Evolutionary conservation across 2,329 filamentous ascomycete genomes (phyloP), one percentile per base, ranked within the genome.

Genomic region (Fusarium torreyae): DNA sequence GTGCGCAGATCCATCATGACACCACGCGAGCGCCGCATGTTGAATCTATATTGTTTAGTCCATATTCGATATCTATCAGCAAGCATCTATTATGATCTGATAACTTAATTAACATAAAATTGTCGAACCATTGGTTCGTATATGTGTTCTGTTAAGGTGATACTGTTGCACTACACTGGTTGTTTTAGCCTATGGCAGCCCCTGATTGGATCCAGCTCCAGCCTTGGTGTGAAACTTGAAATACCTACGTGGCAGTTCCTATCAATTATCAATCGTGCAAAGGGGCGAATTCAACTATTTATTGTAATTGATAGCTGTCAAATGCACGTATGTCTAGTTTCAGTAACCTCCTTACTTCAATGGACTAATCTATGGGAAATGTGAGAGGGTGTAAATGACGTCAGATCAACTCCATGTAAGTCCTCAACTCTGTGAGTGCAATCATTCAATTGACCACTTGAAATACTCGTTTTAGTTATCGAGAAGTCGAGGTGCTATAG

Each of bases 1-100:
- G 69, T 63, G 39, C 28, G 24, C 26, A 53, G 22, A 57, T 59
- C 51, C 67, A 63, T 63, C 59, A 54, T 63, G 36, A 45, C 49
- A 53, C 24, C 40, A 61, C 49, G 38, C 57, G 61, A 64, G 51
- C 52, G 51, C 38, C 31, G 24, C 43, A 31, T 31, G 28, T 2
- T 28, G 10, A 13, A 11, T 31, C 13, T 57, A n/a, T 10, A 22
- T 22, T 45, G 39, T n/a, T 31, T 31, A 13, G 28, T 13, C 3
- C 10, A 13, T 11, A 13, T 11, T 10, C 11, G 5, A 13, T 11
- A 13, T 31, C 20, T 26, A 44, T 28, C 6, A 36, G 15, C 17
- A 36, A 2, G 34, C 7, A 36, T 6, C 17, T 17, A 8, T 36
- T 9, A 36, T 7, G 34, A 17, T 9, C 28, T 10, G 13, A 31